Evolutionary conservation across 169 alveolate genomes (phyloP).

Genomic region (Cryptosporidium tyzzeri): DNA sequence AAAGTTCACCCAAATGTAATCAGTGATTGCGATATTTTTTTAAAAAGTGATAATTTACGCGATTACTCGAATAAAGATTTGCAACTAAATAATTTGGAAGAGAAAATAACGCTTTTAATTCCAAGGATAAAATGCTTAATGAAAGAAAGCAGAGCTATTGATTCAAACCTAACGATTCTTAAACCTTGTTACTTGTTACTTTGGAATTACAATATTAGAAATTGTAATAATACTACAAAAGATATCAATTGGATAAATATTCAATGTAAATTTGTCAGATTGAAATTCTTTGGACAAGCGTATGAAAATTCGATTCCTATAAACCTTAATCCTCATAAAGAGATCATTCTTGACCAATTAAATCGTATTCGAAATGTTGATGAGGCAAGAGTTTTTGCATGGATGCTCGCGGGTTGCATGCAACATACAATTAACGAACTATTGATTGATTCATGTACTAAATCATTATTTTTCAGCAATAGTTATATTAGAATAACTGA

Average conservation of each 20-base stretch:
- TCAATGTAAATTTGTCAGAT: constrained; percentile 33
- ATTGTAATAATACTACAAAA: constrained; percentile 43
- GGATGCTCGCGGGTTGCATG: constrained; percentile 73
- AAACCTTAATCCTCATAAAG: constrained; percentile 54
- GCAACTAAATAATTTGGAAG: neutral
- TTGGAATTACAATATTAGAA: constrained; percentile 58
- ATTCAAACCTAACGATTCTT: constrained; percentile 13
- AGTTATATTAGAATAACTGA: neutral
- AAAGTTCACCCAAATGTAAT: constrained; percentile 3
- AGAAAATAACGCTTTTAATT: constrained; percentile 40
- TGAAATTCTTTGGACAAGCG: constrained; percentile 57
- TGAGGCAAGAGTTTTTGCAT: constrained; percentile 72
- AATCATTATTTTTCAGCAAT: constrained; percentile 18
- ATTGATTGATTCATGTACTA: constrained; percentile 48
- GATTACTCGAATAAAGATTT: neutral
- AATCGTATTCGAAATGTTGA: constrained; percentile 61
- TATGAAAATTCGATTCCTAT: constrained; percentile 49
- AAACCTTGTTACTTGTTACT: constrained; percentile 67
- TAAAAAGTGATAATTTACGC: neutral
- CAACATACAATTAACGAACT: constrained; percentile 61
- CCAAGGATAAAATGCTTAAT: constrained; percentile 60
- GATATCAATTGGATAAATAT: constrained; percentile 62
- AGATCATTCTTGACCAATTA: constrained; percentile 47
- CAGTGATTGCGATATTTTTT: constrained; percentile 61
- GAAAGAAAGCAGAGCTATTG: neutral